These are phyloP conservation scores for Yamadazyma takamatsuzukensis DNA, from an alignment of 805 yeast species.

Conservation along the genomic window DNA sequence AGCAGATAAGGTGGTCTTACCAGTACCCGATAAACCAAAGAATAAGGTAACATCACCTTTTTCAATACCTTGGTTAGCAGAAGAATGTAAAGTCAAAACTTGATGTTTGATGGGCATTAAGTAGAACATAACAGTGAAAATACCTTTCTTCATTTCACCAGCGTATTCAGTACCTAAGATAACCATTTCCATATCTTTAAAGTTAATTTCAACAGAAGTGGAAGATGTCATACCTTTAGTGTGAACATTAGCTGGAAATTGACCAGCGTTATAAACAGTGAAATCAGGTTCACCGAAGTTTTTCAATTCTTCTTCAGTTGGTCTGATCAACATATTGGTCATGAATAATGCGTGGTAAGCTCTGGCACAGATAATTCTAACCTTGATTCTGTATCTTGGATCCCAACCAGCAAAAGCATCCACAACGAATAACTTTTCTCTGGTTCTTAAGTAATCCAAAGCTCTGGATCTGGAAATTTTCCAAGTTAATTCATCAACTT, in stretches of 20 bases:
- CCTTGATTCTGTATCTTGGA: conserved; percentile 93
- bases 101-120: conserved; percentile 93
- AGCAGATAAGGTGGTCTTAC: conserved; percentile 95
- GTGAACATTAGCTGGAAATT: conserved; percentile 95
- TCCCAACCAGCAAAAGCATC: conserved; percentile 99
- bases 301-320: conserved; percentile 82
- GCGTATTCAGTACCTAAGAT: conserved; percentile 98
- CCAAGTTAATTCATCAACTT: conserved; percentile 94
- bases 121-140: conserved; percentile 98
- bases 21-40: conserved; percentile 97
- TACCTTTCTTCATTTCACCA: conserved; percentile 99
- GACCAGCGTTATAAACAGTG: conserved; percentile 98
- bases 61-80: conserved; percentile 84
- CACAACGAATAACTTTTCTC: conserved; percentile 88
- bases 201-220: conserved; percentile 93
- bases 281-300: conserved; percentile 96
- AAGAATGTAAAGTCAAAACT: conserved; percentile 90
- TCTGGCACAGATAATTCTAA: conserved; percentile 93
- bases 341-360: conserved; percentile 97
- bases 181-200: conserved; percentile 98
- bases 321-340: conserved; percentile 97
- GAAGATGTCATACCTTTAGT: conserved; percentile 97
- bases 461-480: conserved; percentile 94
- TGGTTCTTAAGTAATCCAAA: conserved; percentile 91
- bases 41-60: conserved; percentile 88